Conservation (phyloP, 139 green algal genomes). For the Closterium sp. region DNA sequence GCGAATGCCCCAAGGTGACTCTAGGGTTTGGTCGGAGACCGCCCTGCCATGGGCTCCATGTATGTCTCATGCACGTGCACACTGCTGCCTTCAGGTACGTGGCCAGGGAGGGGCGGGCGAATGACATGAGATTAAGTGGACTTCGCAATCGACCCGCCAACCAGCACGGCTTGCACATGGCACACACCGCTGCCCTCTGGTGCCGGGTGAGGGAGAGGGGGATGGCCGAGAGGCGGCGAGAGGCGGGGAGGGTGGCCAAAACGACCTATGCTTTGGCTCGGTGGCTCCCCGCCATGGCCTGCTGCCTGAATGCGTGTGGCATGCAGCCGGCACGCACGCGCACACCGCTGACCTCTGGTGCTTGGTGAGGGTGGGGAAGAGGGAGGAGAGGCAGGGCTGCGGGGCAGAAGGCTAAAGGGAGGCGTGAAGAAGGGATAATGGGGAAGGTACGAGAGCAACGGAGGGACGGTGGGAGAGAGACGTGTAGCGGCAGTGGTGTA, state of each 20-base stretch:
- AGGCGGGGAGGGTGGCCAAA: not conserved
- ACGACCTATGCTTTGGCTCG: not conserved
- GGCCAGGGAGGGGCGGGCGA: not conserved
- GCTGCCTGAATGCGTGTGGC: too few species aligned
- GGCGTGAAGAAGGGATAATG: too few species aligned
- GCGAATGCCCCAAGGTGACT: too few species aligned
- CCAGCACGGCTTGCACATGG: not conserved
- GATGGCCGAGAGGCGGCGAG: too few species aligned
- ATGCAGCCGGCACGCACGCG: not conserved
- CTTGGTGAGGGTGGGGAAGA: not conserved
- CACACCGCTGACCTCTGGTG: not conserved
- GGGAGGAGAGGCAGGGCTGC: too few species aligned
- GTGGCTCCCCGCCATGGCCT: not conserved
- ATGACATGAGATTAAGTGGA: not conserved
- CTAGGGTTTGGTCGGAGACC: not conserved
- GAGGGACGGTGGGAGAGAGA: too few species aligned
- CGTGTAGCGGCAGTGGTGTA: too few species aligned
- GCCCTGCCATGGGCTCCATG: not conserved
- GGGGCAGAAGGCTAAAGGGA: too few species aligned
- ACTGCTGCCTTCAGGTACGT: not conserved
- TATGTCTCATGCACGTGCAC: not conserved
- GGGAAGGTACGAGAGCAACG: too few species aligned
- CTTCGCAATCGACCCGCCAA: not conserved
- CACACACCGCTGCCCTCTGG: too few species aligned
- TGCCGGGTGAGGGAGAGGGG: too few species aligned